Base-by-base conservation (phyloP, 345 rosid species). In the Eucalyptus coolabah region DNA sequence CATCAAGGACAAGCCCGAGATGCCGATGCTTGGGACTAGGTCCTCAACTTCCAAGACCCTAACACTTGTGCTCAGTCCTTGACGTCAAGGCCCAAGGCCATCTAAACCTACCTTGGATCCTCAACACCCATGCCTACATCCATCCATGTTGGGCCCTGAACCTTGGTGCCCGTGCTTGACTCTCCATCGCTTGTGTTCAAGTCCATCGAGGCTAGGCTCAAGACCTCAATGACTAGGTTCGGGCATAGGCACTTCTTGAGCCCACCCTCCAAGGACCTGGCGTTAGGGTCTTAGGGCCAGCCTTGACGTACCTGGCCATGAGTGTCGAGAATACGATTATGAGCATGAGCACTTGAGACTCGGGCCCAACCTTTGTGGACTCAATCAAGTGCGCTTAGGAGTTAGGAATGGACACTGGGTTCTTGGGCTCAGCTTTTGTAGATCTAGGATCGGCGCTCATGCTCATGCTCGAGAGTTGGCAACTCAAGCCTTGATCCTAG, bases 331-430 rank as follows among this genome's bases (percentile, higher is more conserved):
- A 21, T 53, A 53, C 1, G 0, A 53, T 53, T 53, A 53, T 53
- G 59, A 53, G 32, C 32, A 63, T 13, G 34, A 12, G 69, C 72
- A 63, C 72, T 15, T 30, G 19, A 6, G 34, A n/a, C 72, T 63
- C 0, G 0, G 1, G 34, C 32, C 72, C 32, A 14, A 63, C 1
- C 72, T 63, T n/a, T 63, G 17, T 63, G 72, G 19, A 63, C 37
- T 13, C 1, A 1, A 1, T n/a, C 3, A 1, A 1, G 72, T 7
- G 37, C 0, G 5, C 34, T n/a, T 0, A 1, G 18, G 72, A 63
- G 9, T 9, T 13, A 21, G 59, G 11, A 26, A 53, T 0, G 0
- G 1, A 21, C 59, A 19, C 0, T 21, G 2, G 26, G 59, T 53
- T 8, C 59, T 8, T 53, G 26, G 59, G 26, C 26, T 53, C 0